Evolutionary conservation across 306 rosid species (phyloP).

Genomic region (Ormosia semicastrata): DNA sequence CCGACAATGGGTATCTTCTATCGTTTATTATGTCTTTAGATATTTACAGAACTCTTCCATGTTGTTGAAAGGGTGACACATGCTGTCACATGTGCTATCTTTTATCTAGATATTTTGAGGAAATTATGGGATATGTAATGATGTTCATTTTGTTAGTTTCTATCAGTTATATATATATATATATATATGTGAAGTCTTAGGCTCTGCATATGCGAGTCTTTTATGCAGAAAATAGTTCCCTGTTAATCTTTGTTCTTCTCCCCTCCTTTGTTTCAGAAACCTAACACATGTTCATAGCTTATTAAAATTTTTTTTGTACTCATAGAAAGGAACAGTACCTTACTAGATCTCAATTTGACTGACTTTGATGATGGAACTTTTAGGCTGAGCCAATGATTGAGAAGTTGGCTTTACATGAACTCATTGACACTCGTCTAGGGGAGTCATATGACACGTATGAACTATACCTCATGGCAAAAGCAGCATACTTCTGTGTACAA

Average conservation of each 20-base stretch:
- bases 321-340: neutral
- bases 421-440: slow-evolving; percentile 66
- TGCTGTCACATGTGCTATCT: too few species aligned
- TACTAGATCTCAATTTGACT: neutral
- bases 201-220: too few species aligned
- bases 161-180: too few species aligned
- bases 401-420: slow-evolving; percentile 63
- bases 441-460: slow-evolving; percentile 59
- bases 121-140: too few species aligned
- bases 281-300: neutral
- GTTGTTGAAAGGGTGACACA: too few species aligned
- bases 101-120: too few species aligned
- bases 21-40: neutral
- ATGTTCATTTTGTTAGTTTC: too few species aligned
- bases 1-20: slow-evolving; percentile 66
- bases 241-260: too few species aligned
- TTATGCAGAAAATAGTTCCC: too few species aligned
- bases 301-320: neutral
- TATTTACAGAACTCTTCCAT: neutral
- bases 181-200: too few species aligned
- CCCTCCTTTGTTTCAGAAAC: too few species aligned
- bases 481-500: slow-evolving; percentile 65
- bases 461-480: slow-evolving; percentile 71
- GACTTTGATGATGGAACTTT: neutral
- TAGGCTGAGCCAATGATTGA: slow-evolving; percentile 70